Evolutionary conservation across 2,329 filamentous ascomycete species (phyloP).

Genomic region (Hymenoscyphus albidus): DNA sequence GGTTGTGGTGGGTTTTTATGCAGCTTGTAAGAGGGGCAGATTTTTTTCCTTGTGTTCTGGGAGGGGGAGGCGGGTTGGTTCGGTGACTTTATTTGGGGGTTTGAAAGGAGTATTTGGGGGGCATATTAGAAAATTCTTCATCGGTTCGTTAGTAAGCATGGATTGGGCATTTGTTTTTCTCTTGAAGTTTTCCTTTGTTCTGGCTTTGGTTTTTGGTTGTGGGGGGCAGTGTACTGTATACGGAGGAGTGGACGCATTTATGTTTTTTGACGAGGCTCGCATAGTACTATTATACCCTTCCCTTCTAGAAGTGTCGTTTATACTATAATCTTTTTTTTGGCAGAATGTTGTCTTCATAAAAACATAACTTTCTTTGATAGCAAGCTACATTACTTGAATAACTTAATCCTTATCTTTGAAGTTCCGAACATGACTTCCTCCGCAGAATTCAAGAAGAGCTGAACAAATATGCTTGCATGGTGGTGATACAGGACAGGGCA

Average conservation of each 20-base stretch:
- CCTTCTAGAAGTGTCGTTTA: conserved; percentile 4
- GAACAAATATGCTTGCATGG: background rate
- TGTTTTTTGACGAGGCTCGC: conserved; percentile 4
- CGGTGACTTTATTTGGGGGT: background rate
- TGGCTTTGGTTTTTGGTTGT: background rate
- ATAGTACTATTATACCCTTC: conserved; percentile 10
- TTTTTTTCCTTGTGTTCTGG: background rate
- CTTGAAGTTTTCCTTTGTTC: background rate
- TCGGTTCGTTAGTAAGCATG: conserved; percentile 5
- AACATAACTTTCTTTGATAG: background rate
- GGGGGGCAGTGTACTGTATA: background rate
- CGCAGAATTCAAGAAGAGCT: background rate
- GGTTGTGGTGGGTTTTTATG: conserved; percentile 8
- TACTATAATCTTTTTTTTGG: conserved; percentile 3
- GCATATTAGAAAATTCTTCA: conserved; percentile 1
- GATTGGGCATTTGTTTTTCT: background rate
- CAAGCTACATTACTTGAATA: background rate
- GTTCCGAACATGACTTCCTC: background rate
- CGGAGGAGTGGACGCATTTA: background rate
- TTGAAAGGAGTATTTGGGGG: conserved; percentile 7
- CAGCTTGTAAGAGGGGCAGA: conserved; percentile 4
- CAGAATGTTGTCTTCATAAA: background rate
- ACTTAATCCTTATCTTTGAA: background rate
- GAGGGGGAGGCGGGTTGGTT: background rate
- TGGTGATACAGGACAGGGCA: background rate